These are phyloP conservation scores for Nothopassalora personata DNA, from an alignment of 2,329 filamentous ascomycete species.

Conservation along the genomic window DNA sequence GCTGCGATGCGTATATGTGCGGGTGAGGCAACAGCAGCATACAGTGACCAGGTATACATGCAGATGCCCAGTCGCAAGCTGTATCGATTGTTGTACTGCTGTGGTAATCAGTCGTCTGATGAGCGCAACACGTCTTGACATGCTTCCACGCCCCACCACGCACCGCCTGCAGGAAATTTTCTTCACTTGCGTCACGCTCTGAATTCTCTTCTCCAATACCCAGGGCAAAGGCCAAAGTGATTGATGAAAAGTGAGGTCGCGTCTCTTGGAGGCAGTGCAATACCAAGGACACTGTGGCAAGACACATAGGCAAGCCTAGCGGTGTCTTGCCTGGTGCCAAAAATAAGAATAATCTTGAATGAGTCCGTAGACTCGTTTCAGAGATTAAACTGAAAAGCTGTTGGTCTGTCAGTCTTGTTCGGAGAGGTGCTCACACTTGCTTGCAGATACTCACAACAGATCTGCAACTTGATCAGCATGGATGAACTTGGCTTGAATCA, in stretches of 20 bases:
- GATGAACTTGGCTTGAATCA: neutral
- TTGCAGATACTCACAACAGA: constrained; percentile 7
- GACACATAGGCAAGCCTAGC: constrained; percentile 12
- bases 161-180: too few species aligned
- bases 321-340: constrained; percentile 9
- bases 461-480: neutral
- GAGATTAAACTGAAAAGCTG: neutral
- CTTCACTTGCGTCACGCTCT: too few species aligned
- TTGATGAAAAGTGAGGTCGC: constrained; percentile 13
- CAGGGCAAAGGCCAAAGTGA: neutral
- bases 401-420: too few species aligned
- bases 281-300: constrained; percentile 11
- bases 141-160: too few species aligned
- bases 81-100: too few species aligned
- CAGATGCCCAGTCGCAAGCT: too few species aligned
- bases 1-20: too few species aligned
- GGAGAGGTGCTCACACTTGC: too few species aligned
- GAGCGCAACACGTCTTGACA: too few species aligned
- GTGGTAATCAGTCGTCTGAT: too few species aligned
- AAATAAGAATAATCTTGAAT: constrained; percentile 20
- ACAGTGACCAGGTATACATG: too few species aligned
- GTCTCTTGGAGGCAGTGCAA: constrained; percentile 11
- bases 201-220: neutral
- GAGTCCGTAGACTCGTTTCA: constrained; percentile 17
- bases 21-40: too few species aligned